Percentiles rank a stretch among this genome's conserved stretches.
These are phyloP conservation scores for Carpinus viminea DNA, from an alignment of 306 rosid species.

Conservation along the genomic window DNA sequence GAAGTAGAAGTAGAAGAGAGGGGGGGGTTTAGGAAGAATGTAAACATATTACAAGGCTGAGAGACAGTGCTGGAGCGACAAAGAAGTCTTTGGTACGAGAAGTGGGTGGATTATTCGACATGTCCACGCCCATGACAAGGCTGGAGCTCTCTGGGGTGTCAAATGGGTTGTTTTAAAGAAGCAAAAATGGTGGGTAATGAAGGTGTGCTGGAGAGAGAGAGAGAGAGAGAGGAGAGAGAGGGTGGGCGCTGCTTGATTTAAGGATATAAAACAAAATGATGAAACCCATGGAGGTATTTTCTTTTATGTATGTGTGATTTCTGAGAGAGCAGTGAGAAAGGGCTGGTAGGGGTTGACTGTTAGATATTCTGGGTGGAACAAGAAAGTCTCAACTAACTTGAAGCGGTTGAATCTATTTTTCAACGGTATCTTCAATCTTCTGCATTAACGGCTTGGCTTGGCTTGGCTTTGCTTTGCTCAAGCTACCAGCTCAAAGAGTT, in stretches of 20 bases:
- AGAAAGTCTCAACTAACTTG: constrained; percentile 60
- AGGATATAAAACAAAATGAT: constrained; percentile 89
- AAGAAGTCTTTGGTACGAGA: constrained; percentile 87
- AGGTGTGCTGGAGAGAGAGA: constrained; percentile 8
- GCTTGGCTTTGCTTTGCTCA: constrained; percentile 11
- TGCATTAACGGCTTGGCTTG: neutral
- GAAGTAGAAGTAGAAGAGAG: too few species aligned
- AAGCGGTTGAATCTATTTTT: constrained; percentile 51
- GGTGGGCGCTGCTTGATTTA: constrained; percentile 51
- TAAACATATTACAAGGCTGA: constrained; percentile 64
- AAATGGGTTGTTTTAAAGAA: constrained; percentile 35
- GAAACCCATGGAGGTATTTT: constrained; percentile 28
- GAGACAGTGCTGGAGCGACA: constrained; percentile 93
- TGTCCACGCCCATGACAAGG: constrained; percentile 82
- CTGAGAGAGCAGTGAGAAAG: constrained; percentile 9
- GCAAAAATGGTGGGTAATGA: constrained; percentile 4
- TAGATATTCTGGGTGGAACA: constrained; percentile 52
- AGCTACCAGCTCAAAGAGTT: constrained; percentile 11
- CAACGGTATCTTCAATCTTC: constrained; percentile 57
- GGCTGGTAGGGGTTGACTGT: constrained; percentile 97
- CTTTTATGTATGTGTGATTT: constrained; percentile 21
- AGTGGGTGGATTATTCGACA: constrained; percentile 80
- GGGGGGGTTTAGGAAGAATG: neutral
- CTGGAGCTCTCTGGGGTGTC: constrained; percentile 5
- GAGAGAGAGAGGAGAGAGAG: constrained; percentile 19